A percentile compares a stretch with the other conserved stretches of the same genome.
phyloP scores from a whole-genome alignment of 306 rosid genomes.

The Cicer judaicum region DNA sequence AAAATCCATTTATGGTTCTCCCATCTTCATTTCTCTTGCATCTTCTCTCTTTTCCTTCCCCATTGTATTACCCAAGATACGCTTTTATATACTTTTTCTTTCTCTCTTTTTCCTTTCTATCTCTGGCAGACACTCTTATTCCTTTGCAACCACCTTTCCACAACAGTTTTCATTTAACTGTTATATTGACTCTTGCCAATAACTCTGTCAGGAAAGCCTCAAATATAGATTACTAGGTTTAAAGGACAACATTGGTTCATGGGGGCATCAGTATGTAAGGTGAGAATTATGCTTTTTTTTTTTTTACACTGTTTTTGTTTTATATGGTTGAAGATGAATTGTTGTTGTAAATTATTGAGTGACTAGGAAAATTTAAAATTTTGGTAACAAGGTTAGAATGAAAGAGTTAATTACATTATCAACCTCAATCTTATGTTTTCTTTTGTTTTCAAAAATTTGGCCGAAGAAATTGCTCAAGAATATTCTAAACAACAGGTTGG shows the following conservation, averaged over 20 bases:
- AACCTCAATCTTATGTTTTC: background rate
- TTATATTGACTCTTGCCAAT: slow-evolving; percentile 10
- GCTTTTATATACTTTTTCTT: background rate
- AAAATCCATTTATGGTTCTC: background rate
- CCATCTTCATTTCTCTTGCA: background rate
- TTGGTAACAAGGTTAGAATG: too few species aligned
- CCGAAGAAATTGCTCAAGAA: slow-evolving; percentile 96
- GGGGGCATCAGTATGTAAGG: slow-evolving; percentile 99
- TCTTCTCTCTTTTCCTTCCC: background rate
- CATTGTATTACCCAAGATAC: background rate
- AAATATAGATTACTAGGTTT: slow-evolving; percentile 88
- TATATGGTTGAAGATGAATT: too few species aligned
- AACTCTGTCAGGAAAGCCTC: slow-evolving; percentile 77
- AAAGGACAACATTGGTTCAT: slow-evolving; percentile 92
- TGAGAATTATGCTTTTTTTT: slow-evolving; percentile 38
- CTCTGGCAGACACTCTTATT: background rate
- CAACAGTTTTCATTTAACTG: background rate
- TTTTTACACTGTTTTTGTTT: background rate
- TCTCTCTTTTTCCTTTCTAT: background rate
- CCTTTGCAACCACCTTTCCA: background rate
- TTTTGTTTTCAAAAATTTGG: slow-evolving; percentile 72
- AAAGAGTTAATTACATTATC: too few species aligned
- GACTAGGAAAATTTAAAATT: too few species aligned
- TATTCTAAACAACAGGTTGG: slow-evolving; percentile 81
- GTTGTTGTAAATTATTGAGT: too few species aligned